Base-by-base conservation (phyloP, 2,329 filamentous ascomycete genomes). In the Colletotrichum costaricense region DNA sequence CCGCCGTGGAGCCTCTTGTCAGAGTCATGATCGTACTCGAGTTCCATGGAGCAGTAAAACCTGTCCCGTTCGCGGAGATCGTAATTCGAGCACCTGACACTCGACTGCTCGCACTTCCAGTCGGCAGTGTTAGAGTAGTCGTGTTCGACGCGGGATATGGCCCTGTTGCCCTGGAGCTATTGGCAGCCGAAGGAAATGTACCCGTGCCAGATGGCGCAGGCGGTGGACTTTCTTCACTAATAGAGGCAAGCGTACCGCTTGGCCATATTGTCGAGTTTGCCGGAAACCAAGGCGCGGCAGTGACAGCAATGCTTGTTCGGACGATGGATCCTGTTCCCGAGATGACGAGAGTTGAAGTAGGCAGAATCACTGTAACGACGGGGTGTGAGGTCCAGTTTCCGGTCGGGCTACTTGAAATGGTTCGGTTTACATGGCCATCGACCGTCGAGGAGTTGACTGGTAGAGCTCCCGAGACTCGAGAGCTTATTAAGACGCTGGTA, bases 221-320 rank as follows among this genome's bases (percentile, higher is more conserved):
- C 12, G 54, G 49, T 8, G 35, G 14, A 14, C 52, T 35, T 38
- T 56, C 60, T 19, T 70, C 71, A 26, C 42, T 73, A 16, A 52
- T n/a, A 24, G 67, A 73, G 5, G n/a, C 56, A 26, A 71, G 26
- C 2, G 67, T 70, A 1, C 49, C 71, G 24, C 55, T 69, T 8
- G 46, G 66, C 65, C 49, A 59, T 6, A 52, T 26, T 11, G 66
- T 70, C 5, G 66, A 64, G 16, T 73, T 70, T 1, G 11, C 54
- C 12, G 70, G 59, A 22, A 60, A 73, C 3, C 58, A 60, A 28
- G 59, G 66, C 16, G 28, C 33, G 33, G 19, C 33, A 42, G 63
- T 59, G 8, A 49, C 42, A 14, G 24, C 22, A 11, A 24, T 46
- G 30, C 42, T 68, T 12, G 65, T 54, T 22, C 9, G 22, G 14